phyloP scores from a whole-genome alignment of 176 grass and related monocot genomes.

The Musa troglodytarum region DNA sequence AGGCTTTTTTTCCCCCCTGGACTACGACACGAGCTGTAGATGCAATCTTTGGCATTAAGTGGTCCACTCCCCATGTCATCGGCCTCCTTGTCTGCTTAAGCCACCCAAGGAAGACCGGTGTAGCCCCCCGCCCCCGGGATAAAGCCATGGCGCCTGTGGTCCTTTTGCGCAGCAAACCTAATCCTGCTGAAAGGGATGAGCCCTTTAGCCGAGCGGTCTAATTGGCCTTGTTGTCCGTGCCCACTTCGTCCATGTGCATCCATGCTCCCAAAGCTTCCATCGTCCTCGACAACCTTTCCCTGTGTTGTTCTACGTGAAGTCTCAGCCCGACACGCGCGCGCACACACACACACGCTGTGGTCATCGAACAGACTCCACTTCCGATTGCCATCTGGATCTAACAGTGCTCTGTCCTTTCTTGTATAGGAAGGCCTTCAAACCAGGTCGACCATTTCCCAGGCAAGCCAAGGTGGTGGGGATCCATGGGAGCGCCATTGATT shows the following conservation, averaged over 20 bases:
- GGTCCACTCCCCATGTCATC: background rate
- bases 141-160: background rate
- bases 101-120: no score
- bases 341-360: background rate
- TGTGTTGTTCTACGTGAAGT: background rate
- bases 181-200: background rate
- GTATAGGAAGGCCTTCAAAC: background rate
- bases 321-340: background rate
- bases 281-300: background rate
- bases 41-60: background rate
- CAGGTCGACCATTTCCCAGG: constrained; percentile 5
- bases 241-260: background rate
- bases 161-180: no score
- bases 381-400: background rate
- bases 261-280: background rate
- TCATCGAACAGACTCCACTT: constrained; percentile 28
- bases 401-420: background rate
- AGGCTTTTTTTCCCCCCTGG: background rate
- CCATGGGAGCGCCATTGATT: background rate
- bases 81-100: background rate
- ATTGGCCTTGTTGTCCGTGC: background rate
- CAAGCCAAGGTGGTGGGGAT: background rate
- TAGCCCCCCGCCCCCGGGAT: no score
- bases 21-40: background rate
- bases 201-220: background rate